These are phyloP conservation scores for Chlorella sp. DNA, from an alignment of 139 green algal species.

Conservation along the genomic window DNA sequence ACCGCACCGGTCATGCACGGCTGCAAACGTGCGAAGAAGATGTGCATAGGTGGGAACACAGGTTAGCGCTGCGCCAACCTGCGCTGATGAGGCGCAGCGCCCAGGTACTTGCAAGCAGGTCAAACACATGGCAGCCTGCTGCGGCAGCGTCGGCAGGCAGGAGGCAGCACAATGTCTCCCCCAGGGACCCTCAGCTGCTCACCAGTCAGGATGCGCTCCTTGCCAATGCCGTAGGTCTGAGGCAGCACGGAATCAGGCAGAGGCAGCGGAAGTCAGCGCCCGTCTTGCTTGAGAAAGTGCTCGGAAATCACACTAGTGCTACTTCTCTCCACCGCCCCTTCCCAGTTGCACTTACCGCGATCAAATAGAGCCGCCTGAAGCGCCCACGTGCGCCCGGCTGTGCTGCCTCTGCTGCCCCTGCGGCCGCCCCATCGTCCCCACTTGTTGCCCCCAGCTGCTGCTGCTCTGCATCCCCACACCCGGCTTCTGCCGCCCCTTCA, in stretches of 20 bases:
- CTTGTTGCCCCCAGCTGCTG: too few relatives aligned
- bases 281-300: too few relatives aligned
- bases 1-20: constrained; percentile 54
- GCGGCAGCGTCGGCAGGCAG: too few relatives aligned
- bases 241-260: not conserved
- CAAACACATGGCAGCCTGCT: too few relatives aligned
- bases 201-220: constrained; percentile 82
- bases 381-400: not conserved
- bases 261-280: too few relatives aligned
- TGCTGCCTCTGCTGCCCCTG: not conserved
- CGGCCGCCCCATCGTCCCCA: not conserved
- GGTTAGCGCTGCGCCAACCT: too few relatives aligned
- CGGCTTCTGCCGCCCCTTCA: not conserved
- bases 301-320: too few relatives aligned
- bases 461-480: not conserved
- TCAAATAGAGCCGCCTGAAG: constrained; percentile 55
- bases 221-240: constrained; percentile 70
- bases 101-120: too few relatives aligned
- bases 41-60: too few relatives aligned
- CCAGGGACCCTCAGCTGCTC: constrained; percentile 22
- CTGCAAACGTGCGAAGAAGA: too few relatives aligned
- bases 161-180: not conserved
- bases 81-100: too few relatives aligned
- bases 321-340: too few relatives aligned
- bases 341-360: constrained; percentile 28